These are phyloP conservation scores for Nannochloris sp. DNA, from an alignment of 139 green algal genomes.

Conservation along the genomic window DNA sequence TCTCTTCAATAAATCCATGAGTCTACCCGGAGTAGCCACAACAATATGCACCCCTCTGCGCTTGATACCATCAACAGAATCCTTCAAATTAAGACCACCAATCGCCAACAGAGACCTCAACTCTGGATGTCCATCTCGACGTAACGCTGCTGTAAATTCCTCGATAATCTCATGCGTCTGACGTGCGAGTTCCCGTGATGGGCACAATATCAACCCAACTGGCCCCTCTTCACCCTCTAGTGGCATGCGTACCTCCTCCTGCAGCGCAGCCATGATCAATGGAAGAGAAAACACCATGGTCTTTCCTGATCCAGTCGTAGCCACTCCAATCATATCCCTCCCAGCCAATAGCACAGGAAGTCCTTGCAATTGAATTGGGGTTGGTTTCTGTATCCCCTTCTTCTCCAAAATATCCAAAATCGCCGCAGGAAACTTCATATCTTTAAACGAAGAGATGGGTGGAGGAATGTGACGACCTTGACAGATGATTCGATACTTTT, in stretches of 20 bases:
- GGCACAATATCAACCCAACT: conserved; percentile 85
- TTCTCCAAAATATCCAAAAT: conserved; percentile 62
- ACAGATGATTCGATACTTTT: conserved; percentile 85
- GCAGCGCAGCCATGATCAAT: conserved; percentile 78
- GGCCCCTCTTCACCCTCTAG: conserved; percentile 74
- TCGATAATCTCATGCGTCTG: conserved; percentile 80
- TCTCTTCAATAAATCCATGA: conserved; percentile 94
- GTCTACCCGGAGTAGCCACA: conserved; percentile 82
- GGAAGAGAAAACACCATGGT: conserved; percentile 91
- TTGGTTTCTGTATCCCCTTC: conserved; percentile 82
- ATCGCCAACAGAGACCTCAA: conserved; percentile 84
- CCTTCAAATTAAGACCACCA: conserved; percentile 53
- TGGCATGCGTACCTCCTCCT: conserved; percentile 50
- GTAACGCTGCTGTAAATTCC: conserved; percentile 25
- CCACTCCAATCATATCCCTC: conserved; percentile 98
- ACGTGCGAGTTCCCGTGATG: conserved; percentile 85
- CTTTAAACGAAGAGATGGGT: conserved; percentile 72
- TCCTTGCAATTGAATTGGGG: conserved; percentile 93
- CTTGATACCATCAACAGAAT: conserved; percentile 34
- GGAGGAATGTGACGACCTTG: conserved; percentile 80
- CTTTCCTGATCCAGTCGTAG: conserved; percentile 94
- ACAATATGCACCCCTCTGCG: conserved; percentile 77
- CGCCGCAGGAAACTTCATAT: conserved; percentile 55
- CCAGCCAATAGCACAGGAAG: conserved; percentile 85
- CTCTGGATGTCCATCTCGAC: conserved; percentile 46